Conservation (phyloP, 2,329 filamentous ascomycete species). For the Alternaria alternata region DNA sequence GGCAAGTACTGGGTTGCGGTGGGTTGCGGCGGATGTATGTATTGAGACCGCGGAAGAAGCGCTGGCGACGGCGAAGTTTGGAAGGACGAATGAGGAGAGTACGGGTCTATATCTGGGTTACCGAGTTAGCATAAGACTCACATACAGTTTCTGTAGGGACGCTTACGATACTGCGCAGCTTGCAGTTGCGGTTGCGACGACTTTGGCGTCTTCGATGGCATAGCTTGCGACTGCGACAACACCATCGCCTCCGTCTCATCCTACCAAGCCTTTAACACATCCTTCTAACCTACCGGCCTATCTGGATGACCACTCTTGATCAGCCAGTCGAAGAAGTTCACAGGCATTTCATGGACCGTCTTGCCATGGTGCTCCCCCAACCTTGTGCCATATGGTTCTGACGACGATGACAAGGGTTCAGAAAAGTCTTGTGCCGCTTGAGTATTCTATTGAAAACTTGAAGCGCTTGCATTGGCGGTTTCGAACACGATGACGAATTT, state of each 20-base stretch:
- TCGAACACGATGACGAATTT: too few relatives aligned
- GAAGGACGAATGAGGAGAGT: not conserved
- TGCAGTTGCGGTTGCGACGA: not conserved
- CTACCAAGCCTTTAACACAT: not conserved
- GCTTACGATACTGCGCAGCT: not conserved
- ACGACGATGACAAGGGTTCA: not conserved
- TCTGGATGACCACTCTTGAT: not conserved
- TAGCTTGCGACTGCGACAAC: not conserved
- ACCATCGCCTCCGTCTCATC: not conserved
- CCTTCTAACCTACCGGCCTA: not conserved
- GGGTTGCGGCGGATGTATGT: not conserved
- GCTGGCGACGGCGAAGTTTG: not conserved
- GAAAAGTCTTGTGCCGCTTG: too few relatives aligned
- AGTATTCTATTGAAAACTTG: too few relatives aligned
- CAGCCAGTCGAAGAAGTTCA: not conserved
- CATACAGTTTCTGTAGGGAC: too few relatives aligned
- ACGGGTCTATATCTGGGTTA: not conserved
- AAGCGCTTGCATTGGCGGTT: too few relatives aligned
- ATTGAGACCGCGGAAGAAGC: not conserved
- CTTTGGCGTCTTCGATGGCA: too few relatives aligned
- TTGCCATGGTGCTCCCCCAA: not conserved
- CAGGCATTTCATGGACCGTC: not conserved
- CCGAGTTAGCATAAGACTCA: not conserved
- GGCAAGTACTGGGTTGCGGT: fast-evolving
- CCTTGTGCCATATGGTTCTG: not conserved